Evolutionary conservation across 2,329 filamentous ascomycete species (phyloP).

Genomic region (Curvularia sp.): DNA sequence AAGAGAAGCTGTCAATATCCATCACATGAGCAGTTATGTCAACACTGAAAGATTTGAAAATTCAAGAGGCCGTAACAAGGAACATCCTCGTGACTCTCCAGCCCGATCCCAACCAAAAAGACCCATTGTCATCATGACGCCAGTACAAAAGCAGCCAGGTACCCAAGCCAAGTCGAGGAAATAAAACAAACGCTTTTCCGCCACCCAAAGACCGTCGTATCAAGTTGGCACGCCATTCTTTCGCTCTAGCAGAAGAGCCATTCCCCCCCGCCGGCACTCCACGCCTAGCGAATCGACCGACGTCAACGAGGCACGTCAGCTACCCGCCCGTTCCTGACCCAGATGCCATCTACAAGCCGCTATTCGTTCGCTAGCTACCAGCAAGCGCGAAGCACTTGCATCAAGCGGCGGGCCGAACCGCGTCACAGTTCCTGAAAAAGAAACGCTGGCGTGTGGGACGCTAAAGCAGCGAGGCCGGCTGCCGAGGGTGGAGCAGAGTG

Average conservation of each 20-base stretch:
- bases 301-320: conserved; percentile 21
- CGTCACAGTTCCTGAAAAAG: conserved; percentile 38
- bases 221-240: conserved; percentile 16
- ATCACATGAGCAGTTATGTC: conserved; percentile 32
- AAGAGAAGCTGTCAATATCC: conserved; percentile 5
- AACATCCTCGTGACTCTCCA: conserved; percentile 4
- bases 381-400: conserved; percentile 36
- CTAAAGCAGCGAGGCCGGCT: conserved; percentile 40
- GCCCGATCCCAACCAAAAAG: conserved; percentile 4
- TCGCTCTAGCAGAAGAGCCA: conserved; percentile 23
- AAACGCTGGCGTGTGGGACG: conserved; percentile 34
- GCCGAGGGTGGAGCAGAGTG: conserved; percentile 33
- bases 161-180: conserved; percentile 14
- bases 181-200: conserved; percentile 5
- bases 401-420: conserved; percentile 47
- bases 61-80: conserved; percentile 8
- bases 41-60: conserved; percentile 18
- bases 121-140: conserved; percentile 9
- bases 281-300: conserved; percentile 15
- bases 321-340: conserved; percentile 18
- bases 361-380: conserved; percentile 40
- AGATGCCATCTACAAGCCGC: conserved; percentile 21
- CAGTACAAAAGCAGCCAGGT: conserved; percentile 16
- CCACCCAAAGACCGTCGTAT: conserved; percentile 6
- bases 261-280: conserved; percentile 15